Evolutionary conservation across 331 rosid species (phyloP).

Genomic region (Quercus tomentella): DNA sequence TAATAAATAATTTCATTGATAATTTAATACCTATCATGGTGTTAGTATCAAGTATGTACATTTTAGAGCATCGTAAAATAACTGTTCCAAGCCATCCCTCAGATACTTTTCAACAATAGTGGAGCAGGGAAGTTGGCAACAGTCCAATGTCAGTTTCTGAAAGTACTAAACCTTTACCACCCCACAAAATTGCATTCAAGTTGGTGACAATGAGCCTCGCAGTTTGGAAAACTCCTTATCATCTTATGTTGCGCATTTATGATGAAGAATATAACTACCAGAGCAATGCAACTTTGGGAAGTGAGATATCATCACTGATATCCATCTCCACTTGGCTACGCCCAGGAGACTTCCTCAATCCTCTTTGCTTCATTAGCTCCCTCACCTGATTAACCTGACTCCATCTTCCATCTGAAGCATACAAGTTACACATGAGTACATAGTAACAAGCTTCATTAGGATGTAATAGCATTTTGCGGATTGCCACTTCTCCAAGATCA

Average conservation of each 20-base stretch:
- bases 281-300: slow-evolving; percentile 28
- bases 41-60: too few species aligned
- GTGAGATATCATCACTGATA: slow-evolving; percentile 13
- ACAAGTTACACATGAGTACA: slow-evolving; percentile 63
- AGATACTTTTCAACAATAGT: too few species aligned
- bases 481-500: slow-evolving; percentile 62
- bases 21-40: too few species aligned
- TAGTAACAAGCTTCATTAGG: slow-evolving; percentile 64
- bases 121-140: too few species aligned
- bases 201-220: neutral
- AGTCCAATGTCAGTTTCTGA: too few species aligned
- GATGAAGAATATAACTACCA: slow-evolving; percentile 3
- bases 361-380: slow-evolving; percentile 57
- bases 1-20: too few species aligned
- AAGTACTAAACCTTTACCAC: too few species aligned
- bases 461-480: slow-evolving; percentile 59
- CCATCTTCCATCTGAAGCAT: slow-evolving; percentile 87
- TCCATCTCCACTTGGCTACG: slow-evolving; percentile 58
- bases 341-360: slow-evolving; percentile 64
- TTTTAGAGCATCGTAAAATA: too few species aligned
- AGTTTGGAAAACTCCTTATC: too few species aligned
- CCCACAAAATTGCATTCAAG: neutral
- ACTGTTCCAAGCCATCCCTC: too few species aligned
- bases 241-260: neutral
- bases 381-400: slow-evolving; percentile 68